phyloP scores from a whole-genome alignment of 257 asterid genomes.

The Petunia axillaris region DNA sequence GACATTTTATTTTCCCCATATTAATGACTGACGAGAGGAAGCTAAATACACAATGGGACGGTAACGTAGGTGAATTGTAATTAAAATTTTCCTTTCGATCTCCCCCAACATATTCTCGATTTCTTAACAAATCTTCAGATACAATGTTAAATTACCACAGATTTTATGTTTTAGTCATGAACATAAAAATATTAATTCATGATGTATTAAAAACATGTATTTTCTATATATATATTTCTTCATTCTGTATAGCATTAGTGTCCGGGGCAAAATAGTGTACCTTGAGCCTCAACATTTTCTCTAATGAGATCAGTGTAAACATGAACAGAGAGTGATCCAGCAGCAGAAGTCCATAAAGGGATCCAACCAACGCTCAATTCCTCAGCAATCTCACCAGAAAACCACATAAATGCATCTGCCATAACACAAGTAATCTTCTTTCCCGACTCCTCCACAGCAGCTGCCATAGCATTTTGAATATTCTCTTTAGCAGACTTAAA shows the following conservation, averaged over 20 bases:
- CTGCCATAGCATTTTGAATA: slow-evolving; percentile 34
- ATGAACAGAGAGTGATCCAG: slow-evolving; percentile 45
- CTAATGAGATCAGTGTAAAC: slow-evolving; percentile 48
- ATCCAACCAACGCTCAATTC: slow-evolving; percentile 49
- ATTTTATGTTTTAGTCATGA: no score
- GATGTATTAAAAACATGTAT: no score
- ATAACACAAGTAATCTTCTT: slow-evolving; percentile 44
- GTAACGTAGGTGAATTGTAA: no score
- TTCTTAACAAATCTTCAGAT: no score
- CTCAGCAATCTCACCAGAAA: slow-evolving; percentile 42
- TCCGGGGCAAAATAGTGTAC: not conserved
- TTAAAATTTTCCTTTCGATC: no score
- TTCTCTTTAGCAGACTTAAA: slow-evolving; percentile 42
- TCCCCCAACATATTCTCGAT: no score
- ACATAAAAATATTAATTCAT: no score
- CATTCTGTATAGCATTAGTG: not conserved
- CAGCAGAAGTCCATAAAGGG: slow-evolving; percentile 59
- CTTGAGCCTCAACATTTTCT: slow-evolving; percentile 35
- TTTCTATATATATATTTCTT: no score
- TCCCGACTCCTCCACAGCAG: slow-evolving; percentile 45
- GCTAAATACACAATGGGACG: no score
- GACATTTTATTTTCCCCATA: no score
- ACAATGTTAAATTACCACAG: no score
- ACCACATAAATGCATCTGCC: slow-evolving; percentile 61
- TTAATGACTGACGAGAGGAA: no score